Conservation (phyloP, 1,284 basidiomycete genomes). For the Naganishia sp. region DNA sequence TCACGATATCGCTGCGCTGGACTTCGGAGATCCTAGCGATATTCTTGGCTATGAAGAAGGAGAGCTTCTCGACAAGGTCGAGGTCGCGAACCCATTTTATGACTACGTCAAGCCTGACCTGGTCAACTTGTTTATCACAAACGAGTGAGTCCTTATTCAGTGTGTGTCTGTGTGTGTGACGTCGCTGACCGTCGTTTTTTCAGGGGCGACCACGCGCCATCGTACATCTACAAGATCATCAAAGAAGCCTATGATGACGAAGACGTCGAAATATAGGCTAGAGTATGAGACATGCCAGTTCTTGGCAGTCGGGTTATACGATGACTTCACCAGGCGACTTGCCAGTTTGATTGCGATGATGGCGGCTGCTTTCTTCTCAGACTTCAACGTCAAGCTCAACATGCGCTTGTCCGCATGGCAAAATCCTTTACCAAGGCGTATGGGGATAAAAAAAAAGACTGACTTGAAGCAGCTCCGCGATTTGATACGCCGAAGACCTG, state of each 20-base stretch:
- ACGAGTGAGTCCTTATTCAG: conserved; percentile 72
- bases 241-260: conserved; percentile 92
- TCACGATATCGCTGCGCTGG: conserved; percentile 80
- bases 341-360: too few species aligned
- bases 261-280: conserved; percentile 68
- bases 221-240: conserved; percentile 83
- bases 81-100: conserved; percentile 87
- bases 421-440: too few species aligned
- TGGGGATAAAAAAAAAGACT: too few species aligned
- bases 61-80: conserved; percentile 70
- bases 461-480: too few species aligned
- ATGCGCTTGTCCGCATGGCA: too few species aligned
- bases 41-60: conserved; percentile 71
- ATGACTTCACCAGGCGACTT: too few species aligned
- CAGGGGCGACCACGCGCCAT: conserved; percentile 88
- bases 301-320: too few species aligned
- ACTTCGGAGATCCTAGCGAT: conserved; percentile 80
- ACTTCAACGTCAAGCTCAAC: too few species aligned
- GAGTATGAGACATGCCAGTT: too few species aligned
- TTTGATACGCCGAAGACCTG: too few species aligned
- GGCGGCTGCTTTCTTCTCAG: too few species aligned
- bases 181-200: conserved; percentile 17
- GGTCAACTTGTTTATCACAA: conserved; percentile 92
- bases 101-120: conserved; percentile 92
- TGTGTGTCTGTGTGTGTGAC: conserved; percentile 1